These are phyloP conservation scores for Bryum argenteum DNA, from an alignment of 225 moss, liverwort and hornwort species.

Conservation along the genomic window DNA sequence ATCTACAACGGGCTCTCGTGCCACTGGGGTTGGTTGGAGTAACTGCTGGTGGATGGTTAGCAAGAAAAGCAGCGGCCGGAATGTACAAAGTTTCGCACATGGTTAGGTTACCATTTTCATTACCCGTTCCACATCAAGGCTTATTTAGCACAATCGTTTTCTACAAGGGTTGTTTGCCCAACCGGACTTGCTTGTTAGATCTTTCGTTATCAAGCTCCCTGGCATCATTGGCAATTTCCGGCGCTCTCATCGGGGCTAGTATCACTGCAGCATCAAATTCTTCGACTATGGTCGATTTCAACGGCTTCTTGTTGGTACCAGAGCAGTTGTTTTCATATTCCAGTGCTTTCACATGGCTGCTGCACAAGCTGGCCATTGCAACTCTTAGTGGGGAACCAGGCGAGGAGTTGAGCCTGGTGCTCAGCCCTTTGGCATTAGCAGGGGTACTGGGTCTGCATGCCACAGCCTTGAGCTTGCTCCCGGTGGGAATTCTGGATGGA, in stretches of 20 bases:
- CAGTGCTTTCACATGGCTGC: constrained; percentile 49
- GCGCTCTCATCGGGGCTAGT: constrained; percentile 50
- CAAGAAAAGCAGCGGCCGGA: constrained; percentile 43
- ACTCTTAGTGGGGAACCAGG: constrained; percentile 48
- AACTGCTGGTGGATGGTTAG: constrained; percentile 39
- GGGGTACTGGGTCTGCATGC: constrained; percentile 62
- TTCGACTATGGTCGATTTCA: constrained; percentile 41
- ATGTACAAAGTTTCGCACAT: constrained; percentile 56
- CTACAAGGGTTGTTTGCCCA: constrained; percentile 63
- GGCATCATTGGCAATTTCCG: constrained; percentile 46
- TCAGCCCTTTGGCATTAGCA: constrained; percentile 57
- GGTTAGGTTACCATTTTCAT: constrained; percentile 60
- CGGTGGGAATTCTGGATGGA: constrained; percentile 59
- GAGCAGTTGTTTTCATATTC: constrained; percentile 57
- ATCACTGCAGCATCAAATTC: constrained; percentile 24
- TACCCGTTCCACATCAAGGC: constrained; percentile 59
- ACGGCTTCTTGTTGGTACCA: constrained; percentile 54
- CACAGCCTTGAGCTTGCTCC: constrained; percentile 57
- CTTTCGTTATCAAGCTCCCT: constrained; percentile 47
- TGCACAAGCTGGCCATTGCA: constrained; percentile 52
- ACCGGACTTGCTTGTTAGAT: constrained; percentile 44
- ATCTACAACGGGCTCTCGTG: constrained; percentile 41
- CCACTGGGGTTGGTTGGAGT: constrained; percentile 54
- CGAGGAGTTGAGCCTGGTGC: constrained; percentile 48
- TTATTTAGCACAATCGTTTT: constrained; percentile 41